Conservation (phyloP, 495 filamentous ascomycete genomes). For the Neurospora sp. region DNA sequence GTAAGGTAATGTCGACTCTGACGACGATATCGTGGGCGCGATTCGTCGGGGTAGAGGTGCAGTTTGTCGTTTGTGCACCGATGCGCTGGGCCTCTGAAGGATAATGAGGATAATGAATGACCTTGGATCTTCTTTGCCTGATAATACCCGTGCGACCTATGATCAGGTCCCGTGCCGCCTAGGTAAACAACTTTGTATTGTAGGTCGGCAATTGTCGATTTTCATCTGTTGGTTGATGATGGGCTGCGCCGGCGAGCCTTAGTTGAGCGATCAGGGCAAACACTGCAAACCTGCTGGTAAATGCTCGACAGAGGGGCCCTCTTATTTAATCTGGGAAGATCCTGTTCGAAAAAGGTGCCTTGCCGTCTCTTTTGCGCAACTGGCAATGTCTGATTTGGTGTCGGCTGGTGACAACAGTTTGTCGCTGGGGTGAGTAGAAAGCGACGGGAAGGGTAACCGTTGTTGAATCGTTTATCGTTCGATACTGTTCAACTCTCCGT, state of each 20-base stretch:
- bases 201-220: slow-evolving; percentile 2
- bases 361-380: neutral
- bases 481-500: neutral
- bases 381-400: neutral
- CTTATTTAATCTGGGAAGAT: neutral
- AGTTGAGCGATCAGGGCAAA: neutral
- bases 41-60: neutral
- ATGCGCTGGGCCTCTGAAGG: neutral
- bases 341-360: neutral
- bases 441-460: neutral
- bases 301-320: neutral
- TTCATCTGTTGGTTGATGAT: neutral
- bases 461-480: neutral
- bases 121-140: neutral
- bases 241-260: neutral
- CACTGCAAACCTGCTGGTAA: neutral
- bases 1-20: neutral
- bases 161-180: slow-evolving; percentile 3
- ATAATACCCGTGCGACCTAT: neutral
- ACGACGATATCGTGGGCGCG: slow-evolving; percentile 1
- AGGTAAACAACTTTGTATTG: neutral
- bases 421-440: neutral
- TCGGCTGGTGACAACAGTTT: neutral
- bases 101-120: slow-evolving; percentile 4
- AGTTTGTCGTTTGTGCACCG: neutral